Conservation (phyloP, 2,329 filamentous ascomycete genomes). For the Rutstroemia sp. region DNA sequence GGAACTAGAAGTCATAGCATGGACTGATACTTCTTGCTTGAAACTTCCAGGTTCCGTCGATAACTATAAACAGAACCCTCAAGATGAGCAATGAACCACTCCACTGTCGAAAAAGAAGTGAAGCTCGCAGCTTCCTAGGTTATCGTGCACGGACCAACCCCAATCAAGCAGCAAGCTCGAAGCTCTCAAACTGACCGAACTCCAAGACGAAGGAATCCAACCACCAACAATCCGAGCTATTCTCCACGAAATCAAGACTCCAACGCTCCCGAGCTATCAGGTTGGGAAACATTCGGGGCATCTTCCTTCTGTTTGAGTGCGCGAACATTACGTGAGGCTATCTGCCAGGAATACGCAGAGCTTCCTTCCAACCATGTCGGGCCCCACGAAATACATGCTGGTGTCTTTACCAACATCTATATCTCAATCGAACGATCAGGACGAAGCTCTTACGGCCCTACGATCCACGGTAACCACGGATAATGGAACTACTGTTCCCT, state of each 20-base stretch:
- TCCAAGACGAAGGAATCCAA: not conserved
- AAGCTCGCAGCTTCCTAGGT: slow-evolving; percentile 4
- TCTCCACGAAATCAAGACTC: not conserved
- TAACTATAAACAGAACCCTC: no score
- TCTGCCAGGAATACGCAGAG: not conserved
- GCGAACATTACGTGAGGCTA: not conserved
- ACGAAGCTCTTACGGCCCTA: slow-evolving; percentile 74
- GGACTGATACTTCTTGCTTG: no score
- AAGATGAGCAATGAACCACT: no score
- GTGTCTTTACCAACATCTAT: slow-evolving; percentile 86
- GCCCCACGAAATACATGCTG: slow-evolving; percentile 63
- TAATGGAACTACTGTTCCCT: slow-evolving; percentile 67
- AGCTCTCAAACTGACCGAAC: slow-evolving; percentile 6
- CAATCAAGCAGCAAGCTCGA: slow-evolving; percentile 11
- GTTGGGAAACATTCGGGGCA: not conserved
- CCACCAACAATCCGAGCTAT: not conserved
- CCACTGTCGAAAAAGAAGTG: not conserved
- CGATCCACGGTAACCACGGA: slow-evolving; percentile 65
- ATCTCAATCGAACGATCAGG: slow-evolving; percentile 69
- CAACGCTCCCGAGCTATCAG: not conserved
- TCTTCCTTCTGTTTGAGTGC: not conserved
- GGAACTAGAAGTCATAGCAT: no score
- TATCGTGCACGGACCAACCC: slow-evolving; percentile 8
- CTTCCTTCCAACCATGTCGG: slow-evolving; percentile 21
- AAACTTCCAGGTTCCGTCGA: no score